A percentile compares a stretch with the other conserved stretches of the same genome.
These are phyloP conservation scores for Phoenix roebelenii DNA, from an alignment of 176 grass and related monocot genomes.

Conservation along the genomic window DNA sequence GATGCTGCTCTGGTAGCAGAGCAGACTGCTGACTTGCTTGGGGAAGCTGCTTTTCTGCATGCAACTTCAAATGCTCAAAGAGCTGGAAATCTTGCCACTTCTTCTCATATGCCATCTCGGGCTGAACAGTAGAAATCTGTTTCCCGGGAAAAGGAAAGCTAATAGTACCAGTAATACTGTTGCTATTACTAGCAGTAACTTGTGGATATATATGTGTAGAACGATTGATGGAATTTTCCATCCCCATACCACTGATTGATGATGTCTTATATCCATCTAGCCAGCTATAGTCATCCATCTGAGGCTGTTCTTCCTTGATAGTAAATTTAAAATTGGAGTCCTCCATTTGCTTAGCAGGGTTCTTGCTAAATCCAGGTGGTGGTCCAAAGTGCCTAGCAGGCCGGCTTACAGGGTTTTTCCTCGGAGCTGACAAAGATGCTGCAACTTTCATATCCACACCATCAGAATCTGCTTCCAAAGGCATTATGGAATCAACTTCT, in stretches of 20 bases:
- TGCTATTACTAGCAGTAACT: conserved; percentile 20
- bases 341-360: conserved; percentile 41
- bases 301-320: conserved; percentile 27
- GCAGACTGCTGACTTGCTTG: conserved; percentile 37
- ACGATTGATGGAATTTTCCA: conserved; percentile 21
- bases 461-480: conserved; percentile 30
- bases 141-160: conserved; percentile 50
- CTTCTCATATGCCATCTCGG: conserved; percentile 24
- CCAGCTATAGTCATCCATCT: conserved; percentile 66
- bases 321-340: conserved; percentile 23
- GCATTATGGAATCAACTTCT: conserved; percentile 35
- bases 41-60: conserved; percentile 35
- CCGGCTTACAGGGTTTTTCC: conserved; percentile 72
- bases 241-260: conserved; percentile 9
- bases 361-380: conserved; percentile 68
- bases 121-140: conserved; percentile 29
- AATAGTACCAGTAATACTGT: conserved; percentile 24
- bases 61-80: conserved; percentile 59
- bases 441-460: conserved; percentile 25
- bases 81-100: conserved; percentile 80
- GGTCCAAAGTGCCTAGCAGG: conserved; percentile 62
- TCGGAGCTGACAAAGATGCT: conserved; percentile 30
- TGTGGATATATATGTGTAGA: conserved; percentile 27
- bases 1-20: conserved; percentile 40
- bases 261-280: conserved; percentile 46